phyloP scores from a whole-genome alignment of 495 filamentous ascomycete species.

The Penicillium samsonianum region DNA sequence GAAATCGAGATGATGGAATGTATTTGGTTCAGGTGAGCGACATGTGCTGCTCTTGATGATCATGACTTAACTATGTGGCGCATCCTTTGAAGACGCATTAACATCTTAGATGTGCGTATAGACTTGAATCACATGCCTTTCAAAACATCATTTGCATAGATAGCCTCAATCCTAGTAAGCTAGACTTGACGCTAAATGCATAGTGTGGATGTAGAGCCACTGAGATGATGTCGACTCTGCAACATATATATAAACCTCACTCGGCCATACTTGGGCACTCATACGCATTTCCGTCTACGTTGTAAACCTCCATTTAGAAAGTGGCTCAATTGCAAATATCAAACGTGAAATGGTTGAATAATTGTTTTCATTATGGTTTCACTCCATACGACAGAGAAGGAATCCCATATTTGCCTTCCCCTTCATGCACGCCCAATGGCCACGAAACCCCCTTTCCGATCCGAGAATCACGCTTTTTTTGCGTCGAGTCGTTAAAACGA shows the following conservation, averaged over 20 bases:
- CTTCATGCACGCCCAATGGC: conserved; percentile 30
- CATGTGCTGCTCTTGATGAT: conserved; percentile 10
- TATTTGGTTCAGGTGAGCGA: conserved; percentile 14
- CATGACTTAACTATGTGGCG: conserved; percentile 4
- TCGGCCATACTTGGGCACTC: neutral
- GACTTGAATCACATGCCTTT: neutral
- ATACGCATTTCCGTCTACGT: neutral
- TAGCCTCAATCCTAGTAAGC: neutral
- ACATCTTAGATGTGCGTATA: neutral
- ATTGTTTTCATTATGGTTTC: conserved; percentile 40
- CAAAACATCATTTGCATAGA: neutral
- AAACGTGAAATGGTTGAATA: conserved; percentile 24
- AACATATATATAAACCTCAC: neutral
- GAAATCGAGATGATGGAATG: conserved; percentile 2
- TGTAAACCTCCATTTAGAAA: neutral
- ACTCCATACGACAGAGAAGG: conserved; percentile 28
- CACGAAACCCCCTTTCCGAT: conserved; percentile 34
- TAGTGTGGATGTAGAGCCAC: neutral
- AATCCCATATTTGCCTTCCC: conserved; percentile 38
- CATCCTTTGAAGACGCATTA: neutral
- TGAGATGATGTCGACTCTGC: neutral
- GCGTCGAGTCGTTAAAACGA: conserved; percentile 34
- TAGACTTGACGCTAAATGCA: neutral
- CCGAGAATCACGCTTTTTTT: conserved; percentile 31
- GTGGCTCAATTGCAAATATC: conserved; percentile 7